Evolutionary conservation across 306 rosid genomes (phyloP), one percentile per base, ranked within the genome.

Genomic region (Arachis hypogaea): DNA sequence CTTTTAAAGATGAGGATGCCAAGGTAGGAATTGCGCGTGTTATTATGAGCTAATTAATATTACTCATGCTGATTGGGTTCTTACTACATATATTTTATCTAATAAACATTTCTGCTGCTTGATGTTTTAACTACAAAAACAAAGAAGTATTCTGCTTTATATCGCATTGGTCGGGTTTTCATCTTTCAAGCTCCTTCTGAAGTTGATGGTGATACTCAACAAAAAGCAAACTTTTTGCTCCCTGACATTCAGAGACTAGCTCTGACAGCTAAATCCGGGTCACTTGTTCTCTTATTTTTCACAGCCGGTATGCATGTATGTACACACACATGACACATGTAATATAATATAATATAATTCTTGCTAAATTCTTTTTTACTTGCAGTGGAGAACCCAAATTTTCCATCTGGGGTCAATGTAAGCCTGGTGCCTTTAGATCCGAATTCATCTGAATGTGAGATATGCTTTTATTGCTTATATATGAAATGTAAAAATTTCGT

Each of bases 231-330:
- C 44, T 88, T 95, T 74, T 67, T 64, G 55, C 98, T 95, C 33
- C 96, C 91, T 42, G 93, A 87, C 51, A 71, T 79, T 64, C 80
- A 74, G 49, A 92, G 86, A 92, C 84, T 94, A 50, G 88, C 88
- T 9, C 47, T 7, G 59, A 88, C 87, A 66, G 93, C 87, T 62
- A 83, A 59, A 60, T 80, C 89, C 33, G 84, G 85, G 55, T 77
- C 90, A 59, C 77, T 84, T 77, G 81, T 82, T 50, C 75, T 92
- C 79, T 78, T 92, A 80, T 73, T 95, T 61, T 86, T 92, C 75
- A 86, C 88, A 83, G 73, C 82, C 70, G 97, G 99, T 95, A 92
- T 68, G 85, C 58, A 67, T 75, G 63, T 61, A 51, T 16, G 42
- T 55, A 79, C 68, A 49, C n/a, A 3, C n/a, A 11, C n/a, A 11